Percentiles rank a stretch among this genome's conserved stretches.
phyloP scores from a whole-genome alignment of 192 early-diverging fungal genomes.

The Spinellus fusiger region DNA sequence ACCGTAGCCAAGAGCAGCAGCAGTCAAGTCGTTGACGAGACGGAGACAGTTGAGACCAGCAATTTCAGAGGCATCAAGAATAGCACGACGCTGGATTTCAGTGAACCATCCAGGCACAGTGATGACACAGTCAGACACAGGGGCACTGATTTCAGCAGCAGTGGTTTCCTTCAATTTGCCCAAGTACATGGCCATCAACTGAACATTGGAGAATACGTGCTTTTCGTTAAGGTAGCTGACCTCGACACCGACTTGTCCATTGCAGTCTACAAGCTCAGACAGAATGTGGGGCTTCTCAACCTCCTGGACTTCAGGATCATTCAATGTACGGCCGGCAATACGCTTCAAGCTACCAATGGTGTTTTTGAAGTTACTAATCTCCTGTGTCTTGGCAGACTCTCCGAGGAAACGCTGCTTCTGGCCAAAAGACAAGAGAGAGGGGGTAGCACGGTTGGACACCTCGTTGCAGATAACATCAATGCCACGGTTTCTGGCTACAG shows the following conservation, averaged over 20 bases:
- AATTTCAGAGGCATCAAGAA: conserved; percentile 83
- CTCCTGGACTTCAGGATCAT: conserved; percentile 77
- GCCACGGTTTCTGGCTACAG: conserved; percentile 95
- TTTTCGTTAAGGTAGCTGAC: conserved; percentile 78
- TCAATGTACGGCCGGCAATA: conserved; percentile 78
- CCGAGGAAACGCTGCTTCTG: conserved; percentile 93
- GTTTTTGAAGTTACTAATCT: conserved; percentile 97
- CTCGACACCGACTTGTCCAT: conserved; percentile 81
- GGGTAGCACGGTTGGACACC: conserved; percentile 93
- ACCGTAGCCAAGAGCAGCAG: conserved; percentile 93
- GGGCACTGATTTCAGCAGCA: conserved; percentile 70
- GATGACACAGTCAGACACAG: conserved; percentile 89
- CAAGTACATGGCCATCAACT: conserved; percentile 92
- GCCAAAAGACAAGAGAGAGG: conserved; percentile 91
- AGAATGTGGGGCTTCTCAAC: conserved; percentile 82
- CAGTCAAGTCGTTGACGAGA: conserved; percentile 90
- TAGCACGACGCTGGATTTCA: conserved; percentile 83
- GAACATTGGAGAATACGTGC: conserved; percentile 76
- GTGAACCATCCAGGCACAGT: conserved; percentile 94
- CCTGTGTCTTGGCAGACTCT: conserved; percentile 90
- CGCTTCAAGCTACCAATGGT: conserved; percentile 90
- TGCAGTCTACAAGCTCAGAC: conserved; percentile 70
- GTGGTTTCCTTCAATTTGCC: conserved; percentile 90
- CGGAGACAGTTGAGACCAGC: conserved; percentile 86
- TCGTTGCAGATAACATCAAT: conserved; percentile 97